Percentiles rank a stretch among this genome's conserved stretches.
Evolutionary conservation across 805 yeast species (phyloP).

Genomic region (Cyberlindnera maritima): DNA sequence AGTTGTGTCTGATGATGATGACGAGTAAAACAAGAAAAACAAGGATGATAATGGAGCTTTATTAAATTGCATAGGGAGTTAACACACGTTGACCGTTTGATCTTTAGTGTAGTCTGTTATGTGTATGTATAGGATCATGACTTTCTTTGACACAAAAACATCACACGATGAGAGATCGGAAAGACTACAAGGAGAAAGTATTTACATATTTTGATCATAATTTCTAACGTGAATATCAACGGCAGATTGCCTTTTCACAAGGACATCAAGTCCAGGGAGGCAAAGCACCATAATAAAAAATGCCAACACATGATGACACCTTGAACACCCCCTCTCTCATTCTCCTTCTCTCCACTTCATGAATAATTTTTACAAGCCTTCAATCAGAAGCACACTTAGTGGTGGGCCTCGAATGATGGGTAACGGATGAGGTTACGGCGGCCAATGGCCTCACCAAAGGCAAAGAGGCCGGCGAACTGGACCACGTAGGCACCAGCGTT

Average conservation of each 20-base stretch:
- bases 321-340: neutral
- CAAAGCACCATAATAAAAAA: neutral
- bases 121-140: neutral
- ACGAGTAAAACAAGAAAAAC: neutral
- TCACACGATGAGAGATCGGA: neutral
- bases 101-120: neutral
- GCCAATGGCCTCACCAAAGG: constrained; percentile 94
- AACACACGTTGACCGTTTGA: neutral
- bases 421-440: constrained; percentile 93
- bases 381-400: constrained; percentile 8
- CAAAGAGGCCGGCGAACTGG: constrained; percentile 87
- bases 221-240: constrained; percentile 12
- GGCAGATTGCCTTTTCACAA: neutral
- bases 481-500: constrained; percentile 73
- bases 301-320: constrained; percentile 1
- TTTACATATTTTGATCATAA: constrained; percentile 4
- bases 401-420: constrained; percentile 51
- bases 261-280: constrained; percentile 2
- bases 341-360: neutral
- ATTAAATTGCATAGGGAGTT: neutral
- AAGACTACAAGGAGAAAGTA: neutral
- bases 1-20: constrained; percentile 9
- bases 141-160: neutral
- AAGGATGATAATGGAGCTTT: no score
- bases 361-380: neutral